Conservation (phyloP, 495 filamentous ascomycete genomes). For the Gamarada debralockiae region DNA sequence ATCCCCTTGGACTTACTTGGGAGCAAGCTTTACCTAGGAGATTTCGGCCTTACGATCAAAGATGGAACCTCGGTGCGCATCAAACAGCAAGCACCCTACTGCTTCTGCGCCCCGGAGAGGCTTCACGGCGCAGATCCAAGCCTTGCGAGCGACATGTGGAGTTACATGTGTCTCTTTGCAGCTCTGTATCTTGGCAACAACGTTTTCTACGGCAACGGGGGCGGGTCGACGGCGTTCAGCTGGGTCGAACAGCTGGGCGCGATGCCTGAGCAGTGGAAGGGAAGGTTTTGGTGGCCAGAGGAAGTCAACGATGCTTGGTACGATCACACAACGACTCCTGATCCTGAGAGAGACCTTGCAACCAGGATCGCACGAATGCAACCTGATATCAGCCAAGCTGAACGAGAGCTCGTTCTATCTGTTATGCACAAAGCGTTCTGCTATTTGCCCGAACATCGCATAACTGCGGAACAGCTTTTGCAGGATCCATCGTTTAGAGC, state of each 20-base stretch:
- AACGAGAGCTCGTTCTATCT: constrained; percentile 1
- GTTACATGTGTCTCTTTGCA: constrained; percentile 30
- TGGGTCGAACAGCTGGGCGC: constrained; percentile 1
- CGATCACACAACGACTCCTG: constrained; percentile 1
- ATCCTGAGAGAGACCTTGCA: background rate
- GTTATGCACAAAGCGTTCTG: constrained; percentile 9
- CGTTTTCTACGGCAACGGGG: constrained; percentile 1
- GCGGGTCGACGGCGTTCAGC: background rate
- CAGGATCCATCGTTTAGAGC: too few species aligned
- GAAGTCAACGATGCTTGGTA: constrained; percentile 6
- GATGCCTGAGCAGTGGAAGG: constrained; percentile 7
- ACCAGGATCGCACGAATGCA: background rate
- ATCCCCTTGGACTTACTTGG: too few species aligned
- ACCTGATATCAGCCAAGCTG: constrained; percentile 6
- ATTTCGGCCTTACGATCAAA: too few species aligned
- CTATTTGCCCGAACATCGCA: too few species aligned
- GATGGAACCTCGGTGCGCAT: constrained; percentile 13
- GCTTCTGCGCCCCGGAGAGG: constrained; percentile 29
- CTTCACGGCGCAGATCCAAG: constrained; percentile 27
- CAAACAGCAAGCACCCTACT: constrained; percentile 18
- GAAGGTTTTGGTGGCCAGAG: background rate
- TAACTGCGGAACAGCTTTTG: too few species aligned
- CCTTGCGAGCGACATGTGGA: constrained; percentile 34
- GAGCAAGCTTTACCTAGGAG: too few species aligned
- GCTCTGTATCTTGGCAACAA: background rate